Evolutionary conservation across 805 yeast genomes (phyloP), one percentile per base, ranked within the genome.

Genomic region (Lipomyces japonicus): DNA sequence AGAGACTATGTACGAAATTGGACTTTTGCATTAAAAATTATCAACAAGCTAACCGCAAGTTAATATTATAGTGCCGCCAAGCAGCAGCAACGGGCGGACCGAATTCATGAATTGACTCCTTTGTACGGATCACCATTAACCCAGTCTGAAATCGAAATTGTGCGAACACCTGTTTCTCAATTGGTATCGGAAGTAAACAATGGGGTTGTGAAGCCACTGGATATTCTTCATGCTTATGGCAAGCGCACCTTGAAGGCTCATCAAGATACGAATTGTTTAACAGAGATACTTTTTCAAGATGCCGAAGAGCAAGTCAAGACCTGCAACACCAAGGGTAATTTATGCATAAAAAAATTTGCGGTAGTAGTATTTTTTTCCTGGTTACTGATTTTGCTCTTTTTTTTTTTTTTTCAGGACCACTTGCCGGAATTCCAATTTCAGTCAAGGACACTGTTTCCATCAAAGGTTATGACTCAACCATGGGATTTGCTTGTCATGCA

Each of bases 221-320:
- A 75, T 32, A 80, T 81, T 18, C 72, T 78, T 55, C 75, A 70
- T 58, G 87, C 88, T 0, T 83, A 75, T 61, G 83, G 82, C 36
- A 84, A 81, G 60, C 71, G 80, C 50, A 82, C 89, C 2, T 72
- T 80, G 18, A 71, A 78, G 46, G 79, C 82, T 2, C 87, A 86
- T 53, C 74, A 79, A 60, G 48, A 57, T 41, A 78, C 82, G 52
- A 77, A 79, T 53, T 75, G 79, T 61, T 71, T 79, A 26, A 73
- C 82, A 66, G 84, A 81, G 51, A 72, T 85, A 48, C 71, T 84
- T 66, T 75, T 82, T 58, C 74, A 78, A 37, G 86, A 81, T 55
- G 90, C 84, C n/a, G 78, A 75, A 60, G 69, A 80, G 55, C 87
- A 83, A 68, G 78, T 77, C 1, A 72, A 74, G 55, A 65, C 70